These are phyloP conservation scores for Linum trigynum DNA, from an alignment of 345 rosid species.

Conservation along the genomic window DNA sequence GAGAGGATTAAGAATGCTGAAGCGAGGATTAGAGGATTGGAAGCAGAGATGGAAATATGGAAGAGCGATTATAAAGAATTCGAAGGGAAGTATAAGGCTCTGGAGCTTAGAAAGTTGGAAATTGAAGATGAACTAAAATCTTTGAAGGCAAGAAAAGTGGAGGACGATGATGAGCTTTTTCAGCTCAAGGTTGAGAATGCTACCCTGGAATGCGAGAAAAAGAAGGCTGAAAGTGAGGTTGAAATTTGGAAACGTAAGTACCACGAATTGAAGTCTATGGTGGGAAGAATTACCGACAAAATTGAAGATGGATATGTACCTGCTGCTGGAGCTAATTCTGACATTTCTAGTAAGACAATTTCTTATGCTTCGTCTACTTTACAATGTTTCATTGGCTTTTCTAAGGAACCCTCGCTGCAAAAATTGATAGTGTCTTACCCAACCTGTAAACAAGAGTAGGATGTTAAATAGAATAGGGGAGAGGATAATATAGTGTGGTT, in stretches of 20 bases:
- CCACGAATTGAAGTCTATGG: slow-evolving; percentile 31
- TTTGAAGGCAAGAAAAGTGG: slow-evolving; percentile 14
- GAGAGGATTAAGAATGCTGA: slow-evolving; percentile 25
- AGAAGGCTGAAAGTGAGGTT: slow-evolving; percentile 35
- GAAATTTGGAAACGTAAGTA: slow-evolving; percentile 46
- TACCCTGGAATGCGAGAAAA: slow-evolving; percentile 39
- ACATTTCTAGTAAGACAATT: slow-evolving; percentile 5
- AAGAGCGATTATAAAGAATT: slow-evolving; percentile 29
- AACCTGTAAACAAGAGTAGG: too few species aligned
- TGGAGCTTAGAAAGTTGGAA: slow-evolving; percentile 28
- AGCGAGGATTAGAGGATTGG: slow-evolving; percentile 32
- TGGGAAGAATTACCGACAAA: background rate
- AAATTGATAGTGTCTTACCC: too few species aligned
- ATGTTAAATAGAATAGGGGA: too few species aligned
- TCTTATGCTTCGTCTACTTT: slow-evolving; percentile 9
- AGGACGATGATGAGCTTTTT: slow-evolving; percentile 21
- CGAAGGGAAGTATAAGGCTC: slow-evolving; percentile 22
- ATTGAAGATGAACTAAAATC: slow-evolving; percentile 22
- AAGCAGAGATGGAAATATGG: slow-evolving; percentile 28
- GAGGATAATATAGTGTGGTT: too few species aligned
- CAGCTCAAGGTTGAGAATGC: slow-evolving; percentile 41
- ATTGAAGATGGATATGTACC: background rate
- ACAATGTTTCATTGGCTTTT: background rate
- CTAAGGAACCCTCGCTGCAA: background rate
- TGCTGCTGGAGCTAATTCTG: background rate